Percentiles rank a stretch among this genome's conserved stretches.
Conservation (phyloP, 139 green algal species). For the Micromonas commoda region DNA sequence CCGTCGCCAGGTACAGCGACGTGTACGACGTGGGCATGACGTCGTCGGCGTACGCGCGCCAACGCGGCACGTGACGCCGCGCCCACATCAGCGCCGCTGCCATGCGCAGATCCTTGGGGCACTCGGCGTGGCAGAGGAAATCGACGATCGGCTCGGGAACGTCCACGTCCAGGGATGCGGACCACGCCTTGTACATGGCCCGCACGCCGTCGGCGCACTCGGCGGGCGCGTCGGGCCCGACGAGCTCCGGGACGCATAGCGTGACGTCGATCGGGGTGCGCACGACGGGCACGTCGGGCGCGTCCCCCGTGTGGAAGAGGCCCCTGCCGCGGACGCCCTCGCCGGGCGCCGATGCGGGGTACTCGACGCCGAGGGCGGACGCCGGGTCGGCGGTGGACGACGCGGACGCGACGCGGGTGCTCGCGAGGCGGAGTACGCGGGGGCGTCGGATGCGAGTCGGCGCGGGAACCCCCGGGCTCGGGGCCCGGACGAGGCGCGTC, state of each 20-base stretch:
- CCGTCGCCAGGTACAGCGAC: conserved; percentile 17
- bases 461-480: too few species aligned
- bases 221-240: not conserved
- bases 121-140: not conserved
- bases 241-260: not conserved
- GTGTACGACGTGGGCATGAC: not conserved
- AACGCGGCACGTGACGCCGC: not conserved
- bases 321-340: not conserved
- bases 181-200: not conserved
- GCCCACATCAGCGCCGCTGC: not conserved
- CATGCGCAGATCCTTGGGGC: conserved; percentile 9
- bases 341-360: not conserved
- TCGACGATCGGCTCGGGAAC: not conserved
- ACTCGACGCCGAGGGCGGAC: not conserved
- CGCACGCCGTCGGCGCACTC: not conserved
- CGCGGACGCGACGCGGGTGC: not conserved
- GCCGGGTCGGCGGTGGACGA: not conserved
- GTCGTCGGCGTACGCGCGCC: not conserved
- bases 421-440: too few species aligned
- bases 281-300: not conserved
- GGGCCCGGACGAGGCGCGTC: too few species aligned
- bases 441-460: too few species aligned
- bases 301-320: not conserved
- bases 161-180: not conserved
- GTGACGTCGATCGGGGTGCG: not conserved